Base-by-base conservation (phyloP, 2,329 filamentous ascomycete genomes). In the Fusarium guadeloupense region DNA sequence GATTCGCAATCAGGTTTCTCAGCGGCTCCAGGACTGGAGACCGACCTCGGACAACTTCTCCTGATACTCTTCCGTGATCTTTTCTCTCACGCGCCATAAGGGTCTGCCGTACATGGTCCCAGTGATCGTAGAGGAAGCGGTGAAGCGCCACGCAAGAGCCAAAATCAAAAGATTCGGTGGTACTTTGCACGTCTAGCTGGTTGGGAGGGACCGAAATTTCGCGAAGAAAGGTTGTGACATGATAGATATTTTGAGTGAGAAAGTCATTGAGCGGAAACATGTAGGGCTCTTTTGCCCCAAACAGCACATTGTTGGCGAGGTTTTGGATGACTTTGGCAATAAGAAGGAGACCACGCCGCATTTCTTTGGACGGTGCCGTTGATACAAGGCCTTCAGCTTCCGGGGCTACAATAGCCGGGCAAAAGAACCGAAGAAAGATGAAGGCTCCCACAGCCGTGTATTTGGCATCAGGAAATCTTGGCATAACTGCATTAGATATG, bases 261-360 rank as follows among this genome's bases (percentile, higher is more conserved):
- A 90, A 90, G 54, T 88, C 83, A 68, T 90, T 90, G 19, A 90
- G 75, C 2, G 88, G 86, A 59, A 86, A 88, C 88, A 90, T 90
- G 68, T 89, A 90, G 4, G 86, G 85, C 69, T 90, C 88, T 72
- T 90, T 90, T 28, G 86, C 86, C 5, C 88, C 88, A 64, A 90
- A 90, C 2, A 90, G 77, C 23, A 90, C 87, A 54, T 90, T 90
- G 67, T 90, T 90, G 30, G 88, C 88, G 30, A 90, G 77, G 67
- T 89, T 90, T 66, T 90, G 88, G 19, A 90, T 84, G 54, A 90
- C 84, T 69, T 90, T 90, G 43, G 88, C 87, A 63, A 90, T 90
- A 26, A 90, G 79, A 25, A 90, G 78, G 6, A 90, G 78, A 5
- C 88, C 87, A 48, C 88, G 82, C 16, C 88, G 81, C 84, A 90